Evolutionary conservation across 805 yeast species (phyloP), one percentile per base, ranked within the genome.

Genomic region (Kregervanrija fluxuum): DNA sequence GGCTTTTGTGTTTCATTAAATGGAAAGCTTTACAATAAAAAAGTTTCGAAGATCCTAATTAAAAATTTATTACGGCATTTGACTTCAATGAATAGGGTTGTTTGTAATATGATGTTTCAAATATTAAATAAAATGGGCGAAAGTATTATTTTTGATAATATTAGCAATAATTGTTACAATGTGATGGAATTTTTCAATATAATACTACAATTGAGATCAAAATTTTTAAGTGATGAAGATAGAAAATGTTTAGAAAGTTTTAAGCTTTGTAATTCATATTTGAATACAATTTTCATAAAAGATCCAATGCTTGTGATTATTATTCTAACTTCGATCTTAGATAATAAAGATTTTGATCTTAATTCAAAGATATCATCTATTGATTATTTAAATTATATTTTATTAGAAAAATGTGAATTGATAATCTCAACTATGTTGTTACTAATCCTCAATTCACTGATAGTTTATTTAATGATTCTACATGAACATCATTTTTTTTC

Each of bases 301-400:
- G 47, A 52, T 41, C 37, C 48, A 12, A 30, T 46, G 5, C 37
- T 48, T 41, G 12, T 48, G 17, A 35, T 46, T 8, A 43, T 54
- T 2, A 39, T 51, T 2, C 28, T 59, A 17, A 48, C 54, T 6
- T 30, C 40, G 8, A 37, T 53, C 10, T 38, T 57, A 39, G 45
- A 46, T 13, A 40, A 39, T 14, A 31, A 43, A 1, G 28, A 16
- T 8, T 41, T 9, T 30, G 22, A 11, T 11, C 14, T 14, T 8
- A 30, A 37, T 6, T 13, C 30, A 32, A 46, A 48, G 38, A 22
- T 44, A n/a, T 37, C 51, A 11, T 42, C 52, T 9, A 30, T 58
- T 30, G 59, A 55, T 38, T 59, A 54, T 32, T 42, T 57, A 13
- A 56, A 57, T 36, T 52, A 52, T 38, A 14, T 56, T 5, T 28